Evolutionary conservation across 106 monocot genomes (phyloP).

Genomic region (Ottelia alismoides): DNA sequence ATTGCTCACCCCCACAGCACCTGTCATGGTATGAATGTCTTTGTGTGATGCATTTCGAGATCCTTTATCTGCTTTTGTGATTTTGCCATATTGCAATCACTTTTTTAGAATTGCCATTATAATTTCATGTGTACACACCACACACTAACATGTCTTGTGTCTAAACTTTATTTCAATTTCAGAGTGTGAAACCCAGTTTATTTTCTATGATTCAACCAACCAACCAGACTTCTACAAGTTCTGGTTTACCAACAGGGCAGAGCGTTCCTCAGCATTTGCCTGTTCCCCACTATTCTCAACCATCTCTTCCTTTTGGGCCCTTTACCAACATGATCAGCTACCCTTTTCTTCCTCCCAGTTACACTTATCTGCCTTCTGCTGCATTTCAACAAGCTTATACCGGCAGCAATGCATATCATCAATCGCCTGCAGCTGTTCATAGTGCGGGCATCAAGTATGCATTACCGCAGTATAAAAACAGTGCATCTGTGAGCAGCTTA

Average conservation of each 20-base stretch:
- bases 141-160: too few species aligned
- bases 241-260: conserved; percentile 27
- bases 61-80: too few species aligned
- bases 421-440: conserved; percentile 42
- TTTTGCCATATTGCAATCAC: too few species aligned
- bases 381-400: conserved; percentile 79
- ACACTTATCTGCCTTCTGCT: conserved; percentile 66
- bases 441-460: conserved; percentile 52
- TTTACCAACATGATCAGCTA: conserved; percentile 88
- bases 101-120: too few species aligned
- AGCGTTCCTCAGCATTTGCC: conserved; percentile 68
- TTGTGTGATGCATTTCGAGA: too few species aligned
- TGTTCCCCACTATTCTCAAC: conserved; percentile 70
- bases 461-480: conserved; percentile 88
- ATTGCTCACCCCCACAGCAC: too few species aligned
- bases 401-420: conserved; percentile 57
- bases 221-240: conserved; percentile 29
- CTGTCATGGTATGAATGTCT: too few species aligned
- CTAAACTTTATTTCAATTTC: conserved; percentile 5
- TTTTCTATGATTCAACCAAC: conserved; percentile 35
- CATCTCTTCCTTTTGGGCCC: conserved; percentile 67
- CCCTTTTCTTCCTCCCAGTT: conserved; percentile 67
- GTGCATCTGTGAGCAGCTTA: conserved; percentile 34
- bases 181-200: conserved; percentile 43
- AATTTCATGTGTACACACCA: too few species aligned